Conservation (phyloP, 2,329 filamentous ascomycete genomes). For the Botrytis cinerea region DNA sequence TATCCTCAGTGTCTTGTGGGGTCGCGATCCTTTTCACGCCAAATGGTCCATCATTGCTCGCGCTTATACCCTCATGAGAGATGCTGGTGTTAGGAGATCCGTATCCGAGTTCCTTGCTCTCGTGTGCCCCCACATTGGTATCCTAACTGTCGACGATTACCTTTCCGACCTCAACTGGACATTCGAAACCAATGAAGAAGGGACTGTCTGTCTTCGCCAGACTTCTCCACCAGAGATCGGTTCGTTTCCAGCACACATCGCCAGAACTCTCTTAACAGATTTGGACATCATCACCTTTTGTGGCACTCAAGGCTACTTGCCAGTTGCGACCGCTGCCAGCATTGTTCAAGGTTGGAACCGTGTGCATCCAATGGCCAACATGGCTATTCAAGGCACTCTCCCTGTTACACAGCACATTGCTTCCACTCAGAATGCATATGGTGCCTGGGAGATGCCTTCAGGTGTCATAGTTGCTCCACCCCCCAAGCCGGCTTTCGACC, state of each 20-base stretch:
- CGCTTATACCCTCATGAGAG: slow-evolving; percentile 17
- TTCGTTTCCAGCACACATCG: slow-evolving; percentile 27
- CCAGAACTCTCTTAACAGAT: slow-evolving; percentile 32
- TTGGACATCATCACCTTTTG: slow-evolving; percentile 34
- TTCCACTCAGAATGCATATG: slow-evolving; percentile 20
- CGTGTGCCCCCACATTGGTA: slow-evolving; percentile 31
- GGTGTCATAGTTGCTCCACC: neutral
- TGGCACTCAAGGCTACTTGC: slow-evolving; percentile 19
- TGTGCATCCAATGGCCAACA: neutral
- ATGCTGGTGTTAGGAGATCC: slow-evolving; percentile 29
- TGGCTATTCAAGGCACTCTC: slow-evolving; percentile 11
- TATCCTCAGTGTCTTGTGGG: too few species aligned
- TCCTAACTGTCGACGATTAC: slow-evolving; percentile 31
- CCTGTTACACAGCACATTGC: slow-evolving; percentile 12
- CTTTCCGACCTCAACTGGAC: slow-evolving; percentile 33
- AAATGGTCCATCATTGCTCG: too few species aligned
- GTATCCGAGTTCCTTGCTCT: slow-evolving; percentile 29
- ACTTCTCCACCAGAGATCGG: slow-evolving; percentile 27
- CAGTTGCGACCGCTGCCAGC: neutral
- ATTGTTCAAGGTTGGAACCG: slow-evolving; percentile 7
- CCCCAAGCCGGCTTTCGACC: neutral
- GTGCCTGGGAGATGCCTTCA: slow-evolving; percentile 9
- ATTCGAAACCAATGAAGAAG: slow-evolving; percentile 24
- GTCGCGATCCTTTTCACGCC: too few species aligned
- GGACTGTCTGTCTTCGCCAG: slow-evolving; percentile 28